These are phyloP conservation scores for Botrytis deweyae DNA, from an alignment of 2,329 filamentous ascomycete genomes.

Conservation along the genomic window DNA sequence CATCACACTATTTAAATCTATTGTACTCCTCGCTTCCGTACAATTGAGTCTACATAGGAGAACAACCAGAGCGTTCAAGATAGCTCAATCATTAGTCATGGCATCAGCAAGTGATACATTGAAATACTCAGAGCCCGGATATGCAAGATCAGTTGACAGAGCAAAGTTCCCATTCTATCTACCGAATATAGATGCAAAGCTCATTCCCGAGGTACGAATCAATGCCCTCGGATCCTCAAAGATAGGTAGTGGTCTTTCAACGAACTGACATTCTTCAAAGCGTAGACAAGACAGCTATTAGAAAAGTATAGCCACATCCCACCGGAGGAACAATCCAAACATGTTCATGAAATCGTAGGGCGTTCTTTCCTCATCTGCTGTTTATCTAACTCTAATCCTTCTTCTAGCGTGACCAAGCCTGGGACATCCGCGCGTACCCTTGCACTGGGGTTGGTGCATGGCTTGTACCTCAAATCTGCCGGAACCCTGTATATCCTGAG, in stretches of 20 bases:
- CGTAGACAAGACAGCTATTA: neutral
- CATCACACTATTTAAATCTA: neutral
- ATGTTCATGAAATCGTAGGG: slow-evolving; percentile 7
- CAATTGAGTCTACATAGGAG: neutral
- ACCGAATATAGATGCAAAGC: slow-evolving; percentile 7
- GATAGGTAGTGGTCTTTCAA: too few species aligned
- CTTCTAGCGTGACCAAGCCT: slow-evolving; percentile 26
- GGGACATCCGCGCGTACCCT: slow-evolving; percentile 25
- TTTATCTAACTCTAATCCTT: neutral
- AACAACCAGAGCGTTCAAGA: neutral
- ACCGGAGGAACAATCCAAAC: neutral
- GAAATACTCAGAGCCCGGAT: neutral
- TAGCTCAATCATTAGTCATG: neutral
- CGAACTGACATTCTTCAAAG: too few species aligned
- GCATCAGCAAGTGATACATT: neutral
- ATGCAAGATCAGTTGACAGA: neutral
- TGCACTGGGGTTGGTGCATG: slow-evolving; percentile 31
- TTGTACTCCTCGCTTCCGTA: neutral
- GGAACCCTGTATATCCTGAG: slow-evolving; percentile 21
- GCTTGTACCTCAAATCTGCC: slow-evolving; percentile 26
- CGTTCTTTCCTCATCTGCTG: neutral
- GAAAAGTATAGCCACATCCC: slow-evolving; percentile 8
- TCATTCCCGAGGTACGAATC: neutral
- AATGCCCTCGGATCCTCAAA: neutral
- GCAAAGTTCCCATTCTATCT: slow-evolving; percentile 14